Base-by-base conservation (phyloP, 2,329 filamentous ascomycete genomes). In the Neopestalotiopsis rosae region DNA sequence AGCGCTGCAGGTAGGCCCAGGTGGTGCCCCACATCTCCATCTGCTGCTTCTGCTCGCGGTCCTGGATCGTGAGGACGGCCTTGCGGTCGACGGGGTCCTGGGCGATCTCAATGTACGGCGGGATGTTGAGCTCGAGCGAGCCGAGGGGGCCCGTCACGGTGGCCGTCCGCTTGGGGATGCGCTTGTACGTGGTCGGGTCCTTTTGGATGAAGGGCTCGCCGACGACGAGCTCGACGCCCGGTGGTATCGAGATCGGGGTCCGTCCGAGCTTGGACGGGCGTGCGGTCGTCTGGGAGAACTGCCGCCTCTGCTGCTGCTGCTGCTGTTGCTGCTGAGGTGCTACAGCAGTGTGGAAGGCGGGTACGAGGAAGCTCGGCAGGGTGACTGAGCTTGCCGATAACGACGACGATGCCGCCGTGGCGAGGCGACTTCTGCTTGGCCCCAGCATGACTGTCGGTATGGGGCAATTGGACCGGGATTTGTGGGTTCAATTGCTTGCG, bases 1-100 rank as follows among this genome's bases (percentile, higher is more conserved):
- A 90, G 80, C 96, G 97, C 76, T 93, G 92, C 67, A 99, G 87
- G 78, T 97, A 95, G 42, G 94, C 91, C 83, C 96, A 95, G 59
- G 91, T 92, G 5, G 95, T 98, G 38, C 71, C 96, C 96, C 96
- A 98, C 95, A 98, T 98, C 81, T 93, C 93, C 78, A 91, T 91
- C 82, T 98, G 95, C 71, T 93, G 86, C 82, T 91, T 91, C 66
- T 89, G 81, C 20, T 89, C 83, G 20, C 85, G 81, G 80, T 98
- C 88, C 76, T 91, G 81, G 12, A 99, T 89, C 67, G 85, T 89
- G 72, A 99, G 83, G 40, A 86, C 86, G 12, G 91, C 89, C 76
- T 91, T 92, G 73, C 87, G 85, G 34, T 86, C 82, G 65, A 86
- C 86, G 24, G 84, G 79, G 77, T 97, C 92, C 72, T 92, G 88